These are phyloP conservation scores for Wickerhamomyces ciferrii DNA, from an alignment of 805 yeast species.

Conservation along the genomic window DNA sequence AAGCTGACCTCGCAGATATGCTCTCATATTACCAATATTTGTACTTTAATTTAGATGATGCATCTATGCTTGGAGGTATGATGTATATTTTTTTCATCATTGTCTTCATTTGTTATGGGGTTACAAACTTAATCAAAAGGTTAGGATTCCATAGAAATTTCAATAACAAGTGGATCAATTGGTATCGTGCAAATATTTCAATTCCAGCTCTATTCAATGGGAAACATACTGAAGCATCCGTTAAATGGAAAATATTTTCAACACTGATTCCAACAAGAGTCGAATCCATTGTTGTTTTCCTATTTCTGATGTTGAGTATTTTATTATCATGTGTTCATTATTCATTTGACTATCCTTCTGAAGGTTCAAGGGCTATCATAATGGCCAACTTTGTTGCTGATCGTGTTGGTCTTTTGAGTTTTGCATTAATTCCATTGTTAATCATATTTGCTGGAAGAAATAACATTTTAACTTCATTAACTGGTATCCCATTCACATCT, in stretches of 20 bases:
- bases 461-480: conserved; percentile 51
- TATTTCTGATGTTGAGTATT: conserved; percentile 24
- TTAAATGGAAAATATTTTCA: conserved; percentile 2
- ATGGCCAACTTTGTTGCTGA: conserved; percentile 9
- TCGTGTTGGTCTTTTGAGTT: conserved; percentile 19
- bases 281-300: conserved; percentile 26
- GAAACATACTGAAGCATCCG: conserved; percentile 8
- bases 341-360: neutral
- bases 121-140: conserved; percentile 23
- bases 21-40: conserved; percentile 1
- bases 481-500: conserved; percentile 61
- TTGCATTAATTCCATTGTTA: conserved; percentile 44
- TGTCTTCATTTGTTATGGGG: conserved; percentile 29
- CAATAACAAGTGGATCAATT: conserved; percentile 9
- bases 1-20: neutral
- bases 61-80: conserved; percentile 21
- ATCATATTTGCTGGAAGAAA: conserved; percentile 68
- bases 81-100: conserved; percentile 34
- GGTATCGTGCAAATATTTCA: conserved; percentile 14
- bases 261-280: conserved; percentile 18
- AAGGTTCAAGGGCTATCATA: conserved; percentile 3
- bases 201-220: conserved; percentile 16
- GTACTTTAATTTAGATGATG: conserved; percentile 15
- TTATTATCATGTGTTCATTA: conserved; percentile 9
- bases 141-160: conserved; percentile 13